These are phyloP conservation scores for Schizochytrium sp. DNA, from an alignment of 108 stramenopile species.

Conservation along the genomic window DNA sequence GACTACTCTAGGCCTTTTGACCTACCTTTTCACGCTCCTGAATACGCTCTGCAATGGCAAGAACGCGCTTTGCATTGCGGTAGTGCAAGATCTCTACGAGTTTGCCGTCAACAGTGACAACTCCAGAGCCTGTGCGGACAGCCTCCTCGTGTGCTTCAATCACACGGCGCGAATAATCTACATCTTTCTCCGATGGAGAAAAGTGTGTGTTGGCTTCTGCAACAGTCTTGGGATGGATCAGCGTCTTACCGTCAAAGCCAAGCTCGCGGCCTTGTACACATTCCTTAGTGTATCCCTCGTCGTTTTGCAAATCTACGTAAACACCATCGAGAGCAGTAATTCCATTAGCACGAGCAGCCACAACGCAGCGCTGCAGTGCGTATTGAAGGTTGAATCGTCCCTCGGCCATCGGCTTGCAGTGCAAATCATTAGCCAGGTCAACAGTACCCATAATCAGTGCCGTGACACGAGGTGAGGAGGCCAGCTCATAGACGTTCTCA, in stretches of 20 bases:
- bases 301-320: background rate
- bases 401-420: background rate
- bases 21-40: background rate
- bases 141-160: conserved; percentile 59
- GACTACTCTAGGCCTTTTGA: no score
- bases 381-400: background rate
- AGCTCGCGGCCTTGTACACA: conserved; percentile 58
- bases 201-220: conserved; percentile 40
- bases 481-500: conserved; percentile 3
- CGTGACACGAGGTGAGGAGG: background rate
- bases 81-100: conserved; percentile 44
- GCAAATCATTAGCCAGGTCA: conserved; percentile 61
- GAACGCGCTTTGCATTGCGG: conserved; percentile 37
- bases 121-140: conserved; percentile 10
- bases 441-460: conserved; percentile 60
- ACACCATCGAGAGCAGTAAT: conserved; percentile 53
- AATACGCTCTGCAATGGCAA: conserved; percentile 21
- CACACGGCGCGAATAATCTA: conserved; percentile 11
- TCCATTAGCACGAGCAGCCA: conserved; percentile 58
- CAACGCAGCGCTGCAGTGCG: conserved; percentile 32
- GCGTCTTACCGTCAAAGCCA: conserved; percentile 67
- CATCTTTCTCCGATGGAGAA: conserved; percentile 54
- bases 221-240: conserved; percentile 64
- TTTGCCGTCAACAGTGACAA: conserved; percentile 50
- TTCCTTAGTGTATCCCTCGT: conserved; percentile 7